phyloP scores from a whole-genome alignment of 2,329 filamentous ascomycete genomes.

The Penicillium sp. region DNA sequence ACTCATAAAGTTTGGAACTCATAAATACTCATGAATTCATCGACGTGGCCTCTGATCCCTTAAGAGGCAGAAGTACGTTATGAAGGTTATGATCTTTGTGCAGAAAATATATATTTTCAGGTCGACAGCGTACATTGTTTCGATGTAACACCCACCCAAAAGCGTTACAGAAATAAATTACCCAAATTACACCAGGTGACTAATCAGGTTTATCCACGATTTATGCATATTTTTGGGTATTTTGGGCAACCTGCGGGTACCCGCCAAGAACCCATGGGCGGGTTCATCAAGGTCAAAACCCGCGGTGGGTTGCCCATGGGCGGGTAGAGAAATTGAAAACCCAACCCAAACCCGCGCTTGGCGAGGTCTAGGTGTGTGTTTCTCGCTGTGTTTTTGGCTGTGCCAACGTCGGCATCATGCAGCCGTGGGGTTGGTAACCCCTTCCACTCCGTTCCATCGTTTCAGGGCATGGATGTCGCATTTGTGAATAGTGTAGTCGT shows the following conservation, averaged over 20 bases:
- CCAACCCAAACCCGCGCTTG: slow-evolving; percentile 9
- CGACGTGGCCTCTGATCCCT: slow-evolving; percentile 3
- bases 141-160: background rate
- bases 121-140: background rate
- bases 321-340: slow-evolving; percentile 2
- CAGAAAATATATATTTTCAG: slow-evolving; percentile 7
- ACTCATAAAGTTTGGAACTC: background rate
- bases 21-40: slow-evolving; percentile 1
- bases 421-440: slow-evolving; percentile 7
- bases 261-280: slow-evolving; percentile 13
- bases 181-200: slow-evolving; percentile 11
- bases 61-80: background rate
- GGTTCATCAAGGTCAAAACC: slow-evolving; percentile 9
- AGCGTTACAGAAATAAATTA: slow-evolving; percentile 9
- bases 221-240: slow-evolving; percentile 11
- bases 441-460: slow-evolving; percentile 36
- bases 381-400: slow-evolving; percentile 8
- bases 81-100: background rate
- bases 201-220: slow-evolving; percentile 10
- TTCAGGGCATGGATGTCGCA: slow-evolving; percentile 46
- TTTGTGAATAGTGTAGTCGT: too few relatives aligned
- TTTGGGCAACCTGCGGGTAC: slow-evolving; percentile 11
- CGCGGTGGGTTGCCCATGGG: slow-evolving; percentile 3
- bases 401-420: slow-evolving; percentile 4
- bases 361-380: slow-evolving; percentile 4